These are phyloP conservation scores for Stereocaulon alpinum DNA, from an alignment of 495 filamentous ascomycete species.

Conservation along the genomic window DNA sequence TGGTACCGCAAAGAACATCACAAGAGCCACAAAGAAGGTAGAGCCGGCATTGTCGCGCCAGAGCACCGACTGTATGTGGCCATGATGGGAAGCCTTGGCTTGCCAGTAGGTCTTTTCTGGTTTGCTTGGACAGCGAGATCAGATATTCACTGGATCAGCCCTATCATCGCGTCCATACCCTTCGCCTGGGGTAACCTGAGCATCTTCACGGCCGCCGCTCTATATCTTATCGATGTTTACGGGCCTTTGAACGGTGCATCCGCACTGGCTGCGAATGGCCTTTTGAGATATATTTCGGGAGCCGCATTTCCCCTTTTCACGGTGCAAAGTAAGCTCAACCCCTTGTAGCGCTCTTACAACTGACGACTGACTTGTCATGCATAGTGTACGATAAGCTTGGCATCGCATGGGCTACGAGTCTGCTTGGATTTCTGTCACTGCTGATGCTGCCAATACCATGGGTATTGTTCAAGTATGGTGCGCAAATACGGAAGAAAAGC, in stretches of 20 bases:
- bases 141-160: conserved; percentile 31
- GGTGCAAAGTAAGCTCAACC: conserved; percentile 37
- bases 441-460: conserved; percentile 49
- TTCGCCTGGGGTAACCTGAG: conserved; percentile 59
- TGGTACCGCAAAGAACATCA: conserved; percentile 31
- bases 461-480: conserved; percentile 39
- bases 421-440: conserved; percentile 50
- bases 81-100: conserved; percentile 46
- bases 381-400: conserved; percentile 48
- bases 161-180: conserved; percentile 44
- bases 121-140: conserved; percentile 37
- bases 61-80: conserved; percentile 49
- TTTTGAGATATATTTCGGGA: conserved; percentile 51
- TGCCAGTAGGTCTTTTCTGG: conserved; percentile 43
- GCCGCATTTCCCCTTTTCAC: conserved; percentile 59
- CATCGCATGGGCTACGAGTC: conserved; percentile 49
- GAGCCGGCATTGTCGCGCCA: conserved; percentile 31
- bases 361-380: neutral
- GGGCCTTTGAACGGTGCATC: conserved; percentile 44
- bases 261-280: conserved; percentile 52
- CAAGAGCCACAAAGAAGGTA: conserved; percentile 21
- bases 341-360: neutral
- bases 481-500: conserved; percentile 29
- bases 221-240: conserved; percentile 52
- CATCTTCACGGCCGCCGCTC: conserved; percentile 37